phyloP scores from a whole-genome alignment of 306 rosid genomes.

The Delonix regia region DNA sequence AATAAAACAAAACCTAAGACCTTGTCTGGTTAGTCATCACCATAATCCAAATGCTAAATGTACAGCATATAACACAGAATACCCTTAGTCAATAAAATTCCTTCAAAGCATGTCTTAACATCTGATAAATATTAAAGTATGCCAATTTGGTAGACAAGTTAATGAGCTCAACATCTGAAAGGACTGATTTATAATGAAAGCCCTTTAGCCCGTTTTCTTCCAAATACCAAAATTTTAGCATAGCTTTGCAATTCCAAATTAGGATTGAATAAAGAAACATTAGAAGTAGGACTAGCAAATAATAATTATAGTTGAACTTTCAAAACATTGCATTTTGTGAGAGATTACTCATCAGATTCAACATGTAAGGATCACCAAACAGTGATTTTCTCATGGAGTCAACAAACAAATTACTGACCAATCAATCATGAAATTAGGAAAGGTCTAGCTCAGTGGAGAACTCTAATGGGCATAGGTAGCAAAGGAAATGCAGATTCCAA shows the following conservation, averaged over 20 bases:
- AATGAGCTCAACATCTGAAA: constrained; percentile 13
- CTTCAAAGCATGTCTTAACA: neutral
- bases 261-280: constrained; percentile 14
- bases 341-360: neutral
- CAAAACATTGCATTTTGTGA: neutral
- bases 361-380: neutral
- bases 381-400: neutral
- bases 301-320: neutral
- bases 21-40: neutral
- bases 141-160: neutral
- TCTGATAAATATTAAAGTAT: constrained; percentile 10
- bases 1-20: neutral
- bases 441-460: constrained; percentile 26
- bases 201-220: neutral
- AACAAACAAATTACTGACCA: neutral
- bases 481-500: constrained; percentile 6
- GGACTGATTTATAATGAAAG: constrained; percentile 3
- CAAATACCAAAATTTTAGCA: neutral
- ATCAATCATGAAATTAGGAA: constrained; percentile 10
- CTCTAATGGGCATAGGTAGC: neutral
- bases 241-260: constrained; percentile 5
- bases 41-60: neutral
- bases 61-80: neutral
- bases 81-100: neutral
- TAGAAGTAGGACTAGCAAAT: constrained; percentile 19